Base-by-base conservation (phyloP, 2,329 filamentous ascomycete genomes). In the Mycosphaerella sp. region DNA sequence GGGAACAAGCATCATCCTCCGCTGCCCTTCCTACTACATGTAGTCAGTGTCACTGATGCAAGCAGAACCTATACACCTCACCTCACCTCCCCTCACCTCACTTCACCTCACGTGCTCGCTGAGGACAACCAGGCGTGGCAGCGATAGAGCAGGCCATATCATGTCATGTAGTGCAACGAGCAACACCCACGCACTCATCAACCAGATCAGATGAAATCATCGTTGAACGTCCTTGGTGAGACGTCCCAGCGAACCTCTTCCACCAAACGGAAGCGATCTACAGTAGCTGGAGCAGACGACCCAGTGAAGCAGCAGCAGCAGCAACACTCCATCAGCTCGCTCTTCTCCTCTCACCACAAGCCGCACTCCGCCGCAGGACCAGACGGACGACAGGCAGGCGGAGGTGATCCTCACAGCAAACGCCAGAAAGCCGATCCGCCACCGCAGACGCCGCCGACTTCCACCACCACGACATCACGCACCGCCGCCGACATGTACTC, bases 401-500 rank as follows among this genome's bases (percentile, higher is more conserved):
- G 5, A 25, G 21, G 3, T 25, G 21, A 25, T 17, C 68, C 70
- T 13, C 61, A 59, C 37, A 68, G 59, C 57, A 77, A 78, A 59
- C 72, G 73, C 41, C 61, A 63, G 39, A 69, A 67, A 53, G 53
- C 65, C 28, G 49, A 41, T 35, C 55, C 64, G 28, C 57, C 64
- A 13, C 45, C 55, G n/a, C 45, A 41, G 34, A 55, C 64, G 27
- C 58, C 64, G 13, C 45, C 55, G 13, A 50, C 56, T 16, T 49
- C 58, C 30, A 39, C 52, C 30, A 55, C 62, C 45, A 55, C 54
- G 14, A 46, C 44, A 45, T 44, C 49, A 41, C 59, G 67, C 60
- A 41, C 52, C 63, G 64, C 65, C 66, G 41, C 71, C 72, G 75
- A 72, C 57, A 81, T 80, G 78, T 79, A 80, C 62, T 74, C 68